These are phyloP conservation scores for Alternaria longipes DNA, from an alignment of 2,329 filamentous ascomycete genomes.

Conservation along the genomic window DNA sequence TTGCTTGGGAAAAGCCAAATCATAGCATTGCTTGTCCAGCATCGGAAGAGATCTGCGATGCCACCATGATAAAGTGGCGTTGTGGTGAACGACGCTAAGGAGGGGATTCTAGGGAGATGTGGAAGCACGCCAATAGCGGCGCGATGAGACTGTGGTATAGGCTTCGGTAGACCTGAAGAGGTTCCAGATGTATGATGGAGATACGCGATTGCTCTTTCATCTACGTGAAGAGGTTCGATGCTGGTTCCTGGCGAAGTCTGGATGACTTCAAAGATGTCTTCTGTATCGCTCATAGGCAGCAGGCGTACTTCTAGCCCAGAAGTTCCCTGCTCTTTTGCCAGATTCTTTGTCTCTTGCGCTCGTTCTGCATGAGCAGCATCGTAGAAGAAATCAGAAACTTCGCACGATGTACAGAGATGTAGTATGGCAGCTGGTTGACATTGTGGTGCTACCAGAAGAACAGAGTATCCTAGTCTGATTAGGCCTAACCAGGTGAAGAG, in stretches of 20 bases:
- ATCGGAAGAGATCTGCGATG: constrained; percentile 68
- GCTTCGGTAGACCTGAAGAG: constrained; percentile 69
- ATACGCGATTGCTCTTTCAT: constrained; percentile 61
- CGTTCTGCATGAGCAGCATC: constrained; percentile 53
- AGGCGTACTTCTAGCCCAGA: constrained; percentile 16
- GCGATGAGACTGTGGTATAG: constrained; percentile 67
- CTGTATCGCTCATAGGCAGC: constrained; percentile 29
- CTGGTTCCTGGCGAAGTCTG: constrained; percentile 14
- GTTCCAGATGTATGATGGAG: constrained; percentile 72
- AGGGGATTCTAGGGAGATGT: constrained; percentile 48
- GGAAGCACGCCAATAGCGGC: constrained; percentile 66
- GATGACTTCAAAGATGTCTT: constrained; percentile 36
- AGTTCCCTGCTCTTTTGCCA: constrained; percentile 21
- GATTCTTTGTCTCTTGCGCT: constrained; percentile 36
- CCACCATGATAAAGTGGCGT: constrained; percentile 74
- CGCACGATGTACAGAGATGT: constrained; percentile 62
- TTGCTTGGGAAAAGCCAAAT: constrained; percentile 71
- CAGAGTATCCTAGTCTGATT: constrained; percentile 63
- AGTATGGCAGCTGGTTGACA: constrained; percentile 59
- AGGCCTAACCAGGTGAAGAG: constrained; percentile 69
- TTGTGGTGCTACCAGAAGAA: constrained; percentile 66
- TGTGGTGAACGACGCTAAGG: constrained; percentile 67
- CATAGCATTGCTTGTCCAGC: constrained; percentile 67
- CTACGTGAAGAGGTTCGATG: constrained; percentile 19
- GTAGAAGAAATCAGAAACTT: constrained; percentile 57